Conservation (phyloP, 345 rosid genomes). For the Triadica sebifera region DNA sequence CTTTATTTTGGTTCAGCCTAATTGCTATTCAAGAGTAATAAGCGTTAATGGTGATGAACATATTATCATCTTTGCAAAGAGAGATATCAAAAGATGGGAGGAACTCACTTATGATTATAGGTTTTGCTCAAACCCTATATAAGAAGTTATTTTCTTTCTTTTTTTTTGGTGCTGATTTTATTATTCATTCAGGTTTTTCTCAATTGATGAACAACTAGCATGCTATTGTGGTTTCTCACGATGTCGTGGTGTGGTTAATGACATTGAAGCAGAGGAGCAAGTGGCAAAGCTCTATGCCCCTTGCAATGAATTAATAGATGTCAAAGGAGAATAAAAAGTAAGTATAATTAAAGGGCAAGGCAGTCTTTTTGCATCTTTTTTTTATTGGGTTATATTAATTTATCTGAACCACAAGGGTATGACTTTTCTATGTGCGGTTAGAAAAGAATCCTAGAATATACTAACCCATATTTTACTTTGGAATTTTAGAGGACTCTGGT, state of each 20-base stretch:
- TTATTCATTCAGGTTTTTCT: constrained; percentile 61
- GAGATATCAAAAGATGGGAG: constrained; percentile 85
- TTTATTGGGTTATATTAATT: no score
- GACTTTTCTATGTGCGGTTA: not conserved
- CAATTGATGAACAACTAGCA: constrained; percentile 75
- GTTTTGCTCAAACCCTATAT: constrained; percentile 32
- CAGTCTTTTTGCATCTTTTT: not conserved
- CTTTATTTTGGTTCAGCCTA: constrained; percentile 64
- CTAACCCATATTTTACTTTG: not conserved
- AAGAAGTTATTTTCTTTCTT: constrained; percentile 2
- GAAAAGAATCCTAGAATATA: not conserved
- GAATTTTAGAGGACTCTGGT: not conserved
- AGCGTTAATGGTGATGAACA: constrained; percentile 77
- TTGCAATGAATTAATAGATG: constrained; percentile 60
- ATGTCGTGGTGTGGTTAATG: constrained; percentile 93
- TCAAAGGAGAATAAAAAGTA: constrained; percentile 44
- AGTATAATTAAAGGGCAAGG: constrained; percentile 3
- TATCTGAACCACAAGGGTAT: no score
- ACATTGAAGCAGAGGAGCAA: constrained; percentile 81
- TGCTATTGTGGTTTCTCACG: constrained; percentile 84
- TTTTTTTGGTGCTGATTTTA: constrained; percentile 14
- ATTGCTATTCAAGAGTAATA: constrained; percentile 88
- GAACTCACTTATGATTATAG: constrained; percentile 96
- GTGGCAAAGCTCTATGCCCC: constrained; percentile 53
- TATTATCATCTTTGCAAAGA: constrained; percentile 87